Conservation (phyloP, 2,329 filamentous ascomycete genomes). For the Fusarium brevicatenulatum region DNA sequence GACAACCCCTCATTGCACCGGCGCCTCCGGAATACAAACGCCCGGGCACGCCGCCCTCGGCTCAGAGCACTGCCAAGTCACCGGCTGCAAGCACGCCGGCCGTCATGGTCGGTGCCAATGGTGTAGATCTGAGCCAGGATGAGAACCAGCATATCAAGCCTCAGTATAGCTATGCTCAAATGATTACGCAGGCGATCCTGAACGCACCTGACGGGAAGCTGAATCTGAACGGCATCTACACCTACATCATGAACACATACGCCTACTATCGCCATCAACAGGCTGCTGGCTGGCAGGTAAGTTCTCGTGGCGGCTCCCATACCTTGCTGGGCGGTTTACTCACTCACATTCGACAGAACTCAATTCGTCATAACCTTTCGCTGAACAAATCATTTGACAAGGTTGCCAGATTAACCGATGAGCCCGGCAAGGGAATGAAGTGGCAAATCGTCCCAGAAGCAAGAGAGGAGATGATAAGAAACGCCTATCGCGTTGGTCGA, state of each 20-base stretch:
- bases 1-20: slow-evolving; percentile 64
- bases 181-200: slow-evolving; percentile 96
- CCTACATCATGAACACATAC: slow-evolving; percentile 90
- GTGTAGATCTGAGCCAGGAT: slow-evolving; percentile 83
- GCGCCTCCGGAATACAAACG: slow-evolving; percentile 69
- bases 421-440: slow-evolving; percentile 99
- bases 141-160: slow-evolving; percentile 92
- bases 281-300: slow-evolving; percentile 87
- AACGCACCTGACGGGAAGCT: slow-evolving; percentile 87
- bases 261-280: slow-evolving; percentile 89
- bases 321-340: not conserved
- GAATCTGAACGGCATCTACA: slow-evolving; percentile 92
- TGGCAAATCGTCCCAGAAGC: slow-evolving; percentile 92
- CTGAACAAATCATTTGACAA: slow-evolving; percentile 96
- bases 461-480: slow-evolving; percentile 87
- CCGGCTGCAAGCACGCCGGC: slow-evolving; percentile 51
- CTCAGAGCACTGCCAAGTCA: slow-evolving; percentile 48
- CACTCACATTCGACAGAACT: slow-evolving; percentile 70
- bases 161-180: slow-evolving; percentile 93
- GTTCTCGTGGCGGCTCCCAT: slow-evolving; percentile 42
- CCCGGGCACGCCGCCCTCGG: slow-evolving; percentile 68
- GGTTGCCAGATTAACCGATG: slow-evolving; percentile 88
- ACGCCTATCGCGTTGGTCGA: slow-evolving; percentile 69
- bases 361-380: slow-evolving; percentile 95
- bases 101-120: slow-evolving; percentile 55